Percentiles rank a stretch among this genome's conserved stretches.
Evolutionary conservation across 2,329 filamentous ascomycete species (phyloP).

Genomic region (Rachicladosporium sp.): DNA sequence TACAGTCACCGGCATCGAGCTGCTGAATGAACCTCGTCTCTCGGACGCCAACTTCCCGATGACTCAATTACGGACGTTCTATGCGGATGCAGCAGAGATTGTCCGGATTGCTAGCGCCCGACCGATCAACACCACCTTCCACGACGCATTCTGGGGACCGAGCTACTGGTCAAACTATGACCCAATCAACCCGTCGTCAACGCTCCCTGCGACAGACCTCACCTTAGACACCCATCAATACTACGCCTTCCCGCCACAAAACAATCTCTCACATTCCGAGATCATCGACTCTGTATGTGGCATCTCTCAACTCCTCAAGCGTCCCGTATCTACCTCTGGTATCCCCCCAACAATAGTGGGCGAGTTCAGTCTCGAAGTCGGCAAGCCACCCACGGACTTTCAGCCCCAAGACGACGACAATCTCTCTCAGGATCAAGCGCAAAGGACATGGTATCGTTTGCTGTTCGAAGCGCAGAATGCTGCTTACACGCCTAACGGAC

Average conservation of each 20-base stretch:
- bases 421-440: slow-evolving; percentile 1
- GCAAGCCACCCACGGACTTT: slow-evolving; percentile 7
- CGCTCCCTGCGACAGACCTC: slow-evolving; percentile 3
- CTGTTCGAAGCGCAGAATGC: slow-evolving; percentile 13
- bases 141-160: slow-evolving; percentile 15
- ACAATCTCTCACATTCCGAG: slow-evolving; percentile 8
- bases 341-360: slow-evolving; percentile 10
- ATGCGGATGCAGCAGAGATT: slow-evolving; percentile 1
- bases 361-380: slow-evolving; percentile 14
- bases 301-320: slow-evolving; percentile 6
- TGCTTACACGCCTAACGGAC: slow-evolving; percentile 9
- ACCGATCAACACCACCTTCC: slow-evolving; percentile 12
- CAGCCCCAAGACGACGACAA: slow-evolving; percentile 4
- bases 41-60: slow-evolving; percentile 3
- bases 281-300: slow-evolving; percentile 12
- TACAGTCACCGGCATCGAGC: slow-evolving; percentile 41
- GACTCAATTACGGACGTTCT: slow-evolving; percentile 2
- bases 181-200: slow-evolving; percentile 5
- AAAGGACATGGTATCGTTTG: slow-evolving; percentile 13
- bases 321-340: slow-evolving; percentile 3
- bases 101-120: slow-evolving; percentile 6
- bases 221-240: slow-evolving; percentile 17
- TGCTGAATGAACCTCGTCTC: slow-evolving; percentile 44
- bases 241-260: slow-evolving; percentile 15
- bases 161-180: slow-evolving; percentile 14